phyloP scores from a whole-genome alignment of 1,284 basidiomycete genomes.

The Ustilago curta region DNA sequence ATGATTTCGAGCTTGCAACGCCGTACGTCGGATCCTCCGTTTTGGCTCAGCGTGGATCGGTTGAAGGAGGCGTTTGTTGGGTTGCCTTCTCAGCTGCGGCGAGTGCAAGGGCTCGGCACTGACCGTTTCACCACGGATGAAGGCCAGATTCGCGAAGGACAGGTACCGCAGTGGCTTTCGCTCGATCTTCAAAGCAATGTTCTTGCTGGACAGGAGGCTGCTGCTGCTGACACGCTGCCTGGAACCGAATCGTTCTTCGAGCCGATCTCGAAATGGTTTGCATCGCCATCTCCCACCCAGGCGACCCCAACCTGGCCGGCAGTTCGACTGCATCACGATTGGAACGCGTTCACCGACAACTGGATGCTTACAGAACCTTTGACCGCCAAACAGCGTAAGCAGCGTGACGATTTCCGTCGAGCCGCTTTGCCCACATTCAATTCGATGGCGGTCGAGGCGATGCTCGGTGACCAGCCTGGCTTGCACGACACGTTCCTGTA shows the following conservation, averaged over 20 bases:
- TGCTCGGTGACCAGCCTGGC: slow-evolving; percentile 46
- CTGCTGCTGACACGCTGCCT: not conserved
- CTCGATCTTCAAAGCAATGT: slow-evolving; percentile 15
- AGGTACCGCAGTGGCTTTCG: slow-evolving; percentile 53
- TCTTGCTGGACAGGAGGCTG: slow-evolving; percentile 32
- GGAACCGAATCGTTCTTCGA: slow-evolving; percentile 2
- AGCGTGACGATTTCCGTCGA: slow-evolving; percentile 33
- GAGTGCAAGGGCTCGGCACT: slow-evolving; percentile 34
- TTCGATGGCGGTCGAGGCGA: slow-evolving; percentile 54
- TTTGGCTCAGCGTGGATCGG: slow-evolving; percentile 21
- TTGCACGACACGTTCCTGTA: slow-evolving; percentile 49
- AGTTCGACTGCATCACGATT: slow-evolving; percentile 57
- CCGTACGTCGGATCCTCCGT: slow-evolving; percentile 10
- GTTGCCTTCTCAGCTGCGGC: slow-evolving; percentile 41
- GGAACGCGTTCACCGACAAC: slow-evolving; percentile 46
- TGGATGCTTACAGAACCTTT: slow-evolving; percentile 25
- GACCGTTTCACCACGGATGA: slow-evolving; percentile 46
- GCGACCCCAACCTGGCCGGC: not conserved
- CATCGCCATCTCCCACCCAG: not conserved
- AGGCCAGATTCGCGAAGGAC: slow-evolving; percentile 49
- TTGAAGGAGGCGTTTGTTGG: slow-evolving; percentile 32
- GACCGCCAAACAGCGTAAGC: slow-evolving; percentile 11
- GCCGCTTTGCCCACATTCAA: slow-evolving; percentile 58
- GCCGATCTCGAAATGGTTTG: slow-evolving; percentile 7
- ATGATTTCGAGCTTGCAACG: not conserved